Evolutionary conservation across 805 yeast species (phyloP), one percentile per base, ranked within the genome.

Genomic region (Huiozyma naganishii): DNA sequence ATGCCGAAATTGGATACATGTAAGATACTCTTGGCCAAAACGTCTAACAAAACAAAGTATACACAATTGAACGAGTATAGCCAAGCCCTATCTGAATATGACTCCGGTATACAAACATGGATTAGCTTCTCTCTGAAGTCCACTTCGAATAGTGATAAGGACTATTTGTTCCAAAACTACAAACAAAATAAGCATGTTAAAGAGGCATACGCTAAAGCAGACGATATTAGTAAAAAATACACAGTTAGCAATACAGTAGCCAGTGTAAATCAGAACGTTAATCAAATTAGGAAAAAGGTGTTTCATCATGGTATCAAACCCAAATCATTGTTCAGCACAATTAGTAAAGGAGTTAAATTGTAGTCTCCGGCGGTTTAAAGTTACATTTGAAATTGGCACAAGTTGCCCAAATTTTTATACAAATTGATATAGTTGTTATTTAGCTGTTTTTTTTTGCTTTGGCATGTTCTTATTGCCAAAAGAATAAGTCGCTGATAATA

Each of bases 151-250:
- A 54, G 59, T 8, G 67, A 65, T 48, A 59, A 48, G 33, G 64
- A 57, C 41, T 61, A 44, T 46, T 45, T 51, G 45, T 59, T 48
- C 42, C 56, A 58, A 52, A 57, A 77, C 56, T 60, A 65, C 70
- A 51, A 67, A 66, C 59, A 70, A 49, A 55, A 67, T 51, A 53
- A 61, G 64, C 72, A 78, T 48, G 88, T 82, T 2, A 66, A 73
- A 29, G 76, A 73, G 43, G 87, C 86, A 1, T 80, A 79, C 57
- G 78, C 76, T 34, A 78, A 79, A 52, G 83, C 84, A 1, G 68
- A 75, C 6, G 76, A 62, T 9, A 49, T 58, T 41, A 57, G 63
- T 34, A 54, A 54, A 46, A 65, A 56, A 46, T 66, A 69, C 42
- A 58, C 67, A 3, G 68, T 67, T 33, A 57, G 61, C 40, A 68